phyloP scores from a whole-genome alignment of 257 asterid species.

The Penstemon davidsonii region DNA sequence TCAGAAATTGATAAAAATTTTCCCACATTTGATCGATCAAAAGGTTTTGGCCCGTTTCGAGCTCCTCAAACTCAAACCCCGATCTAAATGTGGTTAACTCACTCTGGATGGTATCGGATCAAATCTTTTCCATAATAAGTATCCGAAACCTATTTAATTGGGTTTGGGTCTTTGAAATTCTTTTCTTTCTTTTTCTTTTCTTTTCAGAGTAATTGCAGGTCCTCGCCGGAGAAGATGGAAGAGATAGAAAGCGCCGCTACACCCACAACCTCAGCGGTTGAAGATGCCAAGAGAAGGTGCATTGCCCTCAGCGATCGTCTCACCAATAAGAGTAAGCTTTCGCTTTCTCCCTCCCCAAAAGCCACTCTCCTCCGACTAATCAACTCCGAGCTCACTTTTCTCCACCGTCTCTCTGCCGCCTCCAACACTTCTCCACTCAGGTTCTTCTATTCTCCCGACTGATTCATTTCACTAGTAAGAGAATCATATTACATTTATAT shows the following conservation, averaged over 20 bases:
- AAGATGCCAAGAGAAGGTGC: conserved; percentile 66
- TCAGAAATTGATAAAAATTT: too few species aligned
- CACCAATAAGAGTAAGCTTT: conserved; percentile 29
- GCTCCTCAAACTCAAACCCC: too few species aligned
- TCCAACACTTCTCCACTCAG: conserved; percentile 44
- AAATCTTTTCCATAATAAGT: too few species aligned
- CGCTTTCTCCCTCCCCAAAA: conserved; percentile 40
- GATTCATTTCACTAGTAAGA: neutral
- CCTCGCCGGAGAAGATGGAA: conserved; percentile 33
- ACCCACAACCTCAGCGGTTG: conserved; percentile 30
- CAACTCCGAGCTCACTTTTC: conserved; percentile 80
- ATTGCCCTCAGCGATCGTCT: conserved; percentile 47
- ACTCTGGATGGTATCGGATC: too few species aligned
- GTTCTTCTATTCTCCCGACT: conserved; percentile 20
- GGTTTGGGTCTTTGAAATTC: too few species aligned
- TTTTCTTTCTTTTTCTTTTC: too few species aligned
- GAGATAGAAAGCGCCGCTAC: conserved; percentile 24
- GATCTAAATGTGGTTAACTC: too few species aligned
- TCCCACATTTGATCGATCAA: too few species aligned
- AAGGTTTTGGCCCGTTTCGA: too few species aligned
- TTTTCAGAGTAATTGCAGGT: too few species aligned
- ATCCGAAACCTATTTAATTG: too few species aligned
- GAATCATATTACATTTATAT: neutral
- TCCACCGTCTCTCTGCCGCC: conserved; percentile 51
- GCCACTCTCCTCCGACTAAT: conserved; percentile 64